Evolutionary conservation across 495 filamentous ascomycete genomes (phyloP).

Genomic region (Podospora bellae-mahoneyi): DNA sequence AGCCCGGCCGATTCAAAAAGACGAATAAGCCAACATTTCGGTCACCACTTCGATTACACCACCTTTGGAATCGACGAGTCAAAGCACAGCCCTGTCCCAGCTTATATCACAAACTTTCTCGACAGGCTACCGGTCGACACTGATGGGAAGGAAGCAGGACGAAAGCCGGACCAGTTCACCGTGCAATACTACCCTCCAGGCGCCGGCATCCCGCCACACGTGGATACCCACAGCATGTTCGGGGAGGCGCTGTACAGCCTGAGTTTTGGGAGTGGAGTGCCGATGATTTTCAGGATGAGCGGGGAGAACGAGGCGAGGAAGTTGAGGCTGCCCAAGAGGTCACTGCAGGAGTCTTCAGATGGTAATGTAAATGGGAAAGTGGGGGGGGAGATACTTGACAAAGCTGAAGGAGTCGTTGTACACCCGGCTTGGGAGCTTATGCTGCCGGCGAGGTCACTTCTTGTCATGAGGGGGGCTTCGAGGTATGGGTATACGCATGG

Average conservation of each 20-base stretch:
- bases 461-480: slow-evolving; percentile 32
- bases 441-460: slow-evolving; percentile 28
- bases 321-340: slow-evolving; percentile 33
- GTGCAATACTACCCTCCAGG: slow-evolving; percentile 37
- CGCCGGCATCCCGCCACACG: slow-evolving; percentile 35
- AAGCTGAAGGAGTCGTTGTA: background rate
- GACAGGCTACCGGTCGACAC: slow-evolving; percentile 27
- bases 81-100: slow-evolving; percentile 25
- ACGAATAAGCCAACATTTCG: slow-evolving; percentile 32
- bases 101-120: slow-evolving; percentile 27
- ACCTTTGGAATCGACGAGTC: slow-evolving; percentile 32
- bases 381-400: background rate
- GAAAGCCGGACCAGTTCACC: slow-evolving; percentile 35
- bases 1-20: slow-evolving; percentile 13
- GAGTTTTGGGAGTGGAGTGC: slow-evolving; percentile 30
- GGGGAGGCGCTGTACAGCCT: slow-evolving; percentile 33
- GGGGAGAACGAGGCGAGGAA: slow-evolving; percentile 35
- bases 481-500: slow-evolving; percentile 34
- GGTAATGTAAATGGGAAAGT: background rate
- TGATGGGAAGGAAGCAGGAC: background rate
- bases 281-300: slow-evolving; percentile 29
- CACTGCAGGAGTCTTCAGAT: slow-evolving; percentile 3
- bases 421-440: slow-evolving; percentile 27
- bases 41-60: slow-evolving; percentile 37
- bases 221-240: slow-evolving; percentile 37